Evolutionary conservation across 768 basidiomycete species (phyloP), one percentile per base, ranked within the genome.

Genomic region (Inosperma sp.): DNA sequence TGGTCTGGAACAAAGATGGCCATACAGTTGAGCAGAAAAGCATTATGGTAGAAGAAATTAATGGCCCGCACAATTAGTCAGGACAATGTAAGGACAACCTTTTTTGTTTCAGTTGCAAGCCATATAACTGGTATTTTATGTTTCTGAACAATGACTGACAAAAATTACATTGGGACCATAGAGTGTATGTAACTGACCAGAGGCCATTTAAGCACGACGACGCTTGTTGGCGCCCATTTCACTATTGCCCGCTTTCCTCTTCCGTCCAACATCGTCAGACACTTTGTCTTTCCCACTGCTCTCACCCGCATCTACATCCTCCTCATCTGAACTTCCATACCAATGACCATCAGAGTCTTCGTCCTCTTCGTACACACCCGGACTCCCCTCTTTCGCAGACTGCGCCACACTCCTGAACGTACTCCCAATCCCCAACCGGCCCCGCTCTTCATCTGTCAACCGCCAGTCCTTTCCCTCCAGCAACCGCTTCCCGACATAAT

Each of bases 401-500:
- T 13, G 12, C 3, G 3, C 43, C 43, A 13, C 17, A 31, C 29
- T 31, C 30, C 17, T 44, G 36, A 21, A 37, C 36, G 17, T 21
- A 10, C 37, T 12, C 30, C 30, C 44, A 45, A 45, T 45, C 19
- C 44, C 44, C 44, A 45, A 45, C 13, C 44, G 17, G 29, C 10
- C 30, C 30, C 44, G 44, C 44, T 45, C 44, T 33, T 22, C 30
- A 22, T 33, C 2, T 2, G 44, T 33, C 30, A 45, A 22, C 44
- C 7, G 29, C 44, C 44, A 45, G 0, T 14, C 5, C 30, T 45
- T 45, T 33, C 44, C 44, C 3, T 45, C 44, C 44, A 22, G 29
- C 44, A 45, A 22, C 30, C 44, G 44, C 19, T 33, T 45, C 44
- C 30, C 44, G 13, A 45, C 19, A 33, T 45, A 45, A 45, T 45